Percentiles rank a stretch among this genome's conserved stretches.
These are phyloP conservation scores for Trichoderma orchidacearum DNA, from an alignment of 495 filamentous ascomycete genomes.

Conservation along the genomic window DNA sequence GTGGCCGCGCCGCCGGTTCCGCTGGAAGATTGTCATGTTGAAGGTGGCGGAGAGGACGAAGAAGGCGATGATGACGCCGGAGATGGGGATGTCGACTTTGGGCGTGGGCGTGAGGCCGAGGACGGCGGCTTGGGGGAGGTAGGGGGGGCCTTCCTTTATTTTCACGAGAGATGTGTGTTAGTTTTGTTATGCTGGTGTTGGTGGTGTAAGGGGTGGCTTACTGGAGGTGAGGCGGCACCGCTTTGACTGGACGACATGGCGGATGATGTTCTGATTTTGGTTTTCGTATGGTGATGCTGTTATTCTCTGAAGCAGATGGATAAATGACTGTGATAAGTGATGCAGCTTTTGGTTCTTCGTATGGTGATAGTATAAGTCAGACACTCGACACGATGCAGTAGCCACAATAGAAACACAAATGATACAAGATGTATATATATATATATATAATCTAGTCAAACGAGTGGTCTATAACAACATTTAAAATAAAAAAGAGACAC, in stretches of 20 bases:
- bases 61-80: slow-evolving; percentile 47
- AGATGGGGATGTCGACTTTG: slow-evolving; percentile 49
- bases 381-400: too few relatives aligned
- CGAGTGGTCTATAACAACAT: too few relatives aligned
- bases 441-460: too few relatives aligned
- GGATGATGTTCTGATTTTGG: too few relatives aligned
- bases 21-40: slow-evolving; percentile 53
- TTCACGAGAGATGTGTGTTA: background rate
- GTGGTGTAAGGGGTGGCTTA: background rate
- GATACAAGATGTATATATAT: too few relatives aligned
- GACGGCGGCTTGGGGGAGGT: slow-evolving; percentile 23
- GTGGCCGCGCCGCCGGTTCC: slow-evolving; percentile 42
- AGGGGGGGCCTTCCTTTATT: slow-evolving; percentile 13
- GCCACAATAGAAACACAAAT: too few relatives aligned
- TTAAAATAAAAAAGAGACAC: too few relatives aligned
- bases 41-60: slow-evolving; percentile 43
- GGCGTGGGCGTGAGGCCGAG: slow-evolving; percentile 46
- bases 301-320: background rate
- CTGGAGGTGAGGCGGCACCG: background rate
- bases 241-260: background rate
- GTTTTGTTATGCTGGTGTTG: background rate
- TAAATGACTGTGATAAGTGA: too few relatives aligned
- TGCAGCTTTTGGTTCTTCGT: too few relatives aligned
- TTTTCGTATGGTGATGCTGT: too few relatives aligned
- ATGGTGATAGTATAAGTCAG: too few relatives aligned